Conservation (phyloP, 2,329 filamentous ascomycete species). For the Didymella pinodella region DNA sequence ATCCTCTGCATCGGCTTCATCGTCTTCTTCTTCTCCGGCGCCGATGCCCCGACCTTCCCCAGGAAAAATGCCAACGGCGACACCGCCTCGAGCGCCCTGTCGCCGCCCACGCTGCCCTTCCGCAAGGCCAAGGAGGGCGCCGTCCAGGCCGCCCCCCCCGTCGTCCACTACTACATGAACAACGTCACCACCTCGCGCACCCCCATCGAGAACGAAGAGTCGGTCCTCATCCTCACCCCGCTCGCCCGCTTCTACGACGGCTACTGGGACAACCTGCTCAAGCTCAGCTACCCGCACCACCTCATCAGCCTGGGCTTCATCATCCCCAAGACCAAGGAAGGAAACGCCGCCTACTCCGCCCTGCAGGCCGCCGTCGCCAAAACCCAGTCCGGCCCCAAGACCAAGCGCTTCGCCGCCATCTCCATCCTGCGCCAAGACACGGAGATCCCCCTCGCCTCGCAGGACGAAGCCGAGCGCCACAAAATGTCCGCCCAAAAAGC, state of each 20-base stretch:
- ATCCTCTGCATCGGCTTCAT: conserved; percentile 71
- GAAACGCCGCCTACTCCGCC: conserved; percentile 82
- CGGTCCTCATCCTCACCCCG: conserved; percentile 89
- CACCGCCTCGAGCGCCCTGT: conserved; percentile 73
- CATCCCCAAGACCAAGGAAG: conserved; percentile 90
- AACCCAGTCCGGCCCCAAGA: conserved; percentile 83
- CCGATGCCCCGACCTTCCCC: conserved; percentile 59
- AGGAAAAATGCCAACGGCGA: conserved; percentile 59
- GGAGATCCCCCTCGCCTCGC: conserved; percentile 79
- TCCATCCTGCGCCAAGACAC: conserved; percentile 96
- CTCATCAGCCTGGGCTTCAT: conserved; percentile 96
- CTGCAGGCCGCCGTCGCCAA: conserved; percentile 85
- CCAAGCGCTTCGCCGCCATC: conserved; percentile 87
- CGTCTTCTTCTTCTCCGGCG: conserved; percentile 69
- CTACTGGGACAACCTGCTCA: conserved; percentile 94
- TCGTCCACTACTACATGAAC: conserved; percentile 93
- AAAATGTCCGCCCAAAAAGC: conserved; percentile 89
- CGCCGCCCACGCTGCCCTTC: conserved; percentile 77
- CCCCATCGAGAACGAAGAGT: conserved; percentile 81
- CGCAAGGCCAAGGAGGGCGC: conserved; percentile 68
- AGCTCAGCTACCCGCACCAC: conserved; percentile 87
- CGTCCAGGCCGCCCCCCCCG: conserved; percentile 75
- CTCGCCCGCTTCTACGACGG: conserved; percentile 91
- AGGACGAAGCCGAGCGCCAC: conserved; percentile 88
- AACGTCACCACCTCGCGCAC: conserved; percentile 83